Evolutionary conservation across 306 rosid species (phyloP).

Genomic region (Quercus engelmannii): DNA sequence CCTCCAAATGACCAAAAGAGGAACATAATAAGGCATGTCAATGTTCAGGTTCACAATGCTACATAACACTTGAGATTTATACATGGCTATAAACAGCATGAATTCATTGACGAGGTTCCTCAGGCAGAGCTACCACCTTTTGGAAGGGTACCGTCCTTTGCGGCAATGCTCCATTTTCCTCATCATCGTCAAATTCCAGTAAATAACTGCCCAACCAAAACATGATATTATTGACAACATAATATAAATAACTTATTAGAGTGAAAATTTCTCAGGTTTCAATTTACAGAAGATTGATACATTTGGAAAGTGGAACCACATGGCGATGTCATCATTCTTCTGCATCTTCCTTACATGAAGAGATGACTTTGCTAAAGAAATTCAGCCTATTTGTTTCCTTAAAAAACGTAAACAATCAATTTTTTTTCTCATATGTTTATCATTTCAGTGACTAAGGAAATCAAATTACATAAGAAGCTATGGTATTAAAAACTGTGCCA

Average conservation of each 20-base stretch:
- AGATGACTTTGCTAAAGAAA: not conserved
- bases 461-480: not conserved
- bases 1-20: not conserved
- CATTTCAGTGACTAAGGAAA: not conserved
- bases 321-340: not conserved
- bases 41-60: slow-evolving; percentile 12
- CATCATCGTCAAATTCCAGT: slow-evolving; percentile 97
- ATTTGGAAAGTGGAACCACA: not conserved
- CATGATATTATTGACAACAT: slow-evolving; percentile 3
- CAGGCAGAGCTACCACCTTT: slow-evolving; percentile 88
- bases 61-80: slow-evolving; percentile 21
- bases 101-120: slow-evolving; percentile 85
- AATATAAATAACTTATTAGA: no score
- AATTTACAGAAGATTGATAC: not conserved
- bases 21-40: slow-evolving; percentile 14
- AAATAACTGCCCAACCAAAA: slow-evolving; percentile 62
- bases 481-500: not conserved
- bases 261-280: not conserved
- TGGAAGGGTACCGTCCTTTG: slow-evolving; percentile 90
- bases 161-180: slow-evolving; percentile 93
- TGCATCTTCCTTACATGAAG: not conserved
- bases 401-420: not conserved
- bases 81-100: slow-evolving; percentile 32
- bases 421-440: not conserved
- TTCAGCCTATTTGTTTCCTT: not conserved